Percentiles rank a stretch among this genome's conserved stretches.
Conservation (phyloP, 331 rosid species). For the Malus hybrid region DNA sequence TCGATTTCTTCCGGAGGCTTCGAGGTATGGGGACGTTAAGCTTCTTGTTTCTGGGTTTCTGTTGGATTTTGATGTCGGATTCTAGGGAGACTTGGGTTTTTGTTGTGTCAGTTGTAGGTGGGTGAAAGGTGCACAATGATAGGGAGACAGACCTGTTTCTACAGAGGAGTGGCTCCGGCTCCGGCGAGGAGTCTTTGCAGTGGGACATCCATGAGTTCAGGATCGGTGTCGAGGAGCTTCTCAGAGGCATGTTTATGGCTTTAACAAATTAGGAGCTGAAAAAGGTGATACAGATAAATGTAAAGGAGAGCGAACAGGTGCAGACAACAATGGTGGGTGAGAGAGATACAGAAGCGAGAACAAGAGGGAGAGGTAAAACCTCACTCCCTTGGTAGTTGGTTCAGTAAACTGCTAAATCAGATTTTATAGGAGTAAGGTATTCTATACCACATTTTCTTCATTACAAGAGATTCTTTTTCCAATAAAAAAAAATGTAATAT, state of each 20-base stretch:
- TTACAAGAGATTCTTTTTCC: not conserved
- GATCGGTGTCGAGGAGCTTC: conserved; percentile 56
- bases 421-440: not conserved
- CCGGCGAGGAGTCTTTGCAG: conserved; percentile 32
- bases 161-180: conserved; percentile 28
- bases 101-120: not conserved
- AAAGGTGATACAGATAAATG: not conserved
- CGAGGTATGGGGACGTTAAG: not conserved
- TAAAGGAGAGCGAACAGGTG: not conserved
- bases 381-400: not conserved
- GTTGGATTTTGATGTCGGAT: conserved; percentile 21
- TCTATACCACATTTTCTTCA: not conserved
- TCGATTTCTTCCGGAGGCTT: not conserved
- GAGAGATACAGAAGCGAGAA: not conserved
- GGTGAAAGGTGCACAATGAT: not conserved
- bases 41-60: conserved; percentile 20
- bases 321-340: not conserved
- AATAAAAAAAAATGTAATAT: no score
- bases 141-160: conserved; percentile 35
- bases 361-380: not conserved
- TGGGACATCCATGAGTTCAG: conserved; percentile 42
- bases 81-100: conserved; percentile 20
- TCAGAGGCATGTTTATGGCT: conserved; percentile 39
- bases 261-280: not conserved
- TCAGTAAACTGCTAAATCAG: not conserved